Base-by-base conservation (phyloP, 306 rosid genomes). In the Cucurbita pepo region DNA sequence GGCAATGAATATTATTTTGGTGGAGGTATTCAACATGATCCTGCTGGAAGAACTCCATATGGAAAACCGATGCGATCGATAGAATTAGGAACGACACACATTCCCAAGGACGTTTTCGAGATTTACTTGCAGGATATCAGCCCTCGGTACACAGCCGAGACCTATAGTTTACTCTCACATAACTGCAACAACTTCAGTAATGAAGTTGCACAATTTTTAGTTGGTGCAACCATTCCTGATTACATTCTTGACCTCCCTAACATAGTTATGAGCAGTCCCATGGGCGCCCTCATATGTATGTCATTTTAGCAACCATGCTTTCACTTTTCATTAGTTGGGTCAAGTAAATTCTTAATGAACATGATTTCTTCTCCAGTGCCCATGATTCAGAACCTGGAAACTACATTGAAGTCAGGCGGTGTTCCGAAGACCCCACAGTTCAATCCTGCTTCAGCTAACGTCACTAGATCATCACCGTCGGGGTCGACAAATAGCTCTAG, bases 171-270 rank as follows among this genome's bases (percentile, higher is more conserved):
- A 63, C 96, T 95, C 19, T 69, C 81, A 10, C 96, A 95, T 81
- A 95, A 95, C 74, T 95, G 99, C 88, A 95, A 95, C 82, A 91
- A 95, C 82, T 95, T 95, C 75, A 86, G 87, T 83, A 88, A 95
- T 45, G 99, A 95, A 81, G 86, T 95, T 76, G 85, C 97, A 64
- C 99, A 95, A 37, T 95, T 95, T 79, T 84, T 95, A 82, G 95
- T 95, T 12, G 95, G 99, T 63, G 73, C 82, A 25, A 65, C 83
- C 73, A 89, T 95, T 80, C 99, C 99, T 3, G 88, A 84, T 0
- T 89, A 87, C 72, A 91, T 95, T 71, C 82, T 95, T 72, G 88
- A 88, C 79, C 97, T 95, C 18, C 99, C 99, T 34, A 83, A 85
- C 60, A 96, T 88, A 81, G 91, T 95, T 50, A 84, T 88, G 90